A percentile compares a stretch with the other conserved stretches of the same genome.
Conservation (phyloP, 768 basidiomycete species). For the Suillus cothurnatus region DNA sequence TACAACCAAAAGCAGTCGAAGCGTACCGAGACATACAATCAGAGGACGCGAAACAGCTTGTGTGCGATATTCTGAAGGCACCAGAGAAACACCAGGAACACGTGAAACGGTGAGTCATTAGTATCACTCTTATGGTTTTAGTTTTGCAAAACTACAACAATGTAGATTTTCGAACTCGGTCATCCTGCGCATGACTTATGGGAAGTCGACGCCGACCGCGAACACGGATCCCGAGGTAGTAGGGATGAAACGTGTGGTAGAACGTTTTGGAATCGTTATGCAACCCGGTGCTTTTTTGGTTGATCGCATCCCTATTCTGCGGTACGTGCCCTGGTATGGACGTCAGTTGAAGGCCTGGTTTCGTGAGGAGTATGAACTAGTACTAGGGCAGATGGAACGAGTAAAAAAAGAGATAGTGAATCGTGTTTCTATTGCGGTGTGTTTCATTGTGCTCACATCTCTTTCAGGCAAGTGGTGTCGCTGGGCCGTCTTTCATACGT, state of each 20-base stretch:
- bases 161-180: conserved; percentile 50
- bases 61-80: conserved; percentile 8
- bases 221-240: conserved; percentile 18
- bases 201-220: conserved; percentile 52
- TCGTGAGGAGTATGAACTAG: conserved; percentile 48
- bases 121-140: neutral
- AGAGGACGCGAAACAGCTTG: conserved; percentile 23
- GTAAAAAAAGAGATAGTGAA: conserved; percentile 37
- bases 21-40: conserved; percentile 46
- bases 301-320: conserved; percentile 31
- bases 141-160: neutral
- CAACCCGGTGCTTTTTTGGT: conserved; percentile 30
- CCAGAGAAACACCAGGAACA: conserved; percentile 3
- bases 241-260: conserved; percentile 21
- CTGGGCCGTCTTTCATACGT: conserved; percentile 43
- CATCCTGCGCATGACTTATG: conserved; percentile 47
- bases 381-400: conserved; percentile 29
- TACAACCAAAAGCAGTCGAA: conserved; percentile 48
- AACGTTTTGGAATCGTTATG: conserved; percentile 26
- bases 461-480: conserved; percentile 11
- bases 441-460: neutral
- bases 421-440: neutral
- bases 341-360: conserved; percentile 54
- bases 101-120: neutral
- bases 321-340: conserved; percentile 58